phyloP scores from a whole-genome alignment of 768 basidiomycete species.

The Boletus eberwhitei region DNA sequence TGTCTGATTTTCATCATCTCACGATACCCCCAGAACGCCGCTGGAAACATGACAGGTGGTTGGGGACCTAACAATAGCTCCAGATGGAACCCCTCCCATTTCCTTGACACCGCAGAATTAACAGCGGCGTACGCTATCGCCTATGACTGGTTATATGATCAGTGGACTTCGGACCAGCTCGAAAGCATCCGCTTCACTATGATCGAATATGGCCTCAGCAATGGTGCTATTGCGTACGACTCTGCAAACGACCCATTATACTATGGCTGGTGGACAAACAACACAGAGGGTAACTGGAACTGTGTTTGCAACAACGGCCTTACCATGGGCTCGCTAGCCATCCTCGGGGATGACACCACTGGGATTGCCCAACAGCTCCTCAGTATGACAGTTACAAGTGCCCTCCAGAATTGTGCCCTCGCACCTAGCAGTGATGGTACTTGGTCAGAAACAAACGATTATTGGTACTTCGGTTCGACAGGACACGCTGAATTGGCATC shows the following conservation, averaged over 20 bases:
- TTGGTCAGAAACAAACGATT: constrained; percentile 92
- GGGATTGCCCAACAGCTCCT: constrained; percentile 69
- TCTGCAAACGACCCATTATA: constrained; percentile 29
- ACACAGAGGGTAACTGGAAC: constrained; percentile 92
- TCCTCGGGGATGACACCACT: constrained; percentile 77
- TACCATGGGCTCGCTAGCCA: constrained; percentile 85
- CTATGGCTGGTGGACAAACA: constrained; percentile 78
- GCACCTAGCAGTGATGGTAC: constrained; percentile 72
- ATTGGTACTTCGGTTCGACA: constrained; percentile 94
- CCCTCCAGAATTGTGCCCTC: constrained; percentile 69
- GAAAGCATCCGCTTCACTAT: constrained; percentile 64
- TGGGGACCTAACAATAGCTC: constrained; percentile 65
- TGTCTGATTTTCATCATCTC: background rate
- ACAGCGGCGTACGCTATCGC: constrained; percentile 86
- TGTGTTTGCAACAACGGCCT: constrained; percentile 93
- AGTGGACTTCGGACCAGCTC: constrained; percentile 74
- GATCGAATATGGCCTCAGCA: constrained; percentile 71
- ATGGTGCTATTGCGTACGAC: constrained; percentile 56
- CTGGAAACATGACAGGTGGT: constrained; percentile 57
- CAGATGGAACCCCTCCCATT: constrained; percentile 87
- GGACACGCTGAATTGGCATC: constrained; percentile 87
- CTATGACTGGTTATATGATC: constrained; percentile 94
- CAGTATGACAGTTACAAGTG: constrained; percentile 65
- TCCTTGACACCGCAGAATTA: constrained; percentile 91
- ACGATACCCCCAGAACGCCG: constrained; percentile 51